These are phyloP conservation scores for Fusarium sp. DNA, from an alignment of 2,329 filamentous ascomycete species.

Conservation along the genomic window DNA sequence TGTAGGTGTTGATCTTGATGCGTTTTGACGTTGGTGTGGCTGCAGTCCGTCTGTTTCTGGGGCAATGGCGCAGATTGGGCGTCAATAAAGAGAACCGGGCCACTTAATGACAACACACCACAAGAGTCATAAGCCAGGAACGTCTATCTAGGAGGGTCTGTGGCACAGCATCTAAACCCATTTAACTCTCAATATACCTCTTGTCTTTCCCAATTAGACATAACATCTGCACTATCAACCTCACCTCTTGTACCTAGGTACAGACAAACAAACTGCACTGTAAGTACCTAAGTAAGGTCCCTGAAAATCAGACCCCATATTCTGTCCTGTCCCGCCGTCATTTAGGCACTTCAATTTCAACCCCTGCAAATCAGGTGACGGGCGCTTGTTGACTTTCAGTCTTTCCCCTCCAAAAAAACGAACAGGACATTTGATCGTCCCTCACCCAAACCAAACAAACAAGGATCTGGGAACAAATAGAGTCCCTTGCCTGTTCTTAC, in stretches of 20 bases:
- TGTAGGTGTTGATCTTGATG: slow-evolving; percentile 20
- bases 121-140: slow-evolving; percentile 3
- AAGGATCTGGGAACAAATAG: slow-evolving; percentile 36
- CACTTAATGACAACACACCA: slow-evolving; percentile 38
- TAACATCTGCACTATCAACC: neutral
- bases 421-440: slow-evolving; percentile 21
- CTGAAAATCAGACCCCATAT: slow-evolving; percentile 10
- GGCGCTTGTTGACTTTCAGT: slow-evolving; percentile 40
- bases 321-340: slow-evolving; percentile 6
- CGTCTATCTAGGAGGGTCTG: neutral
- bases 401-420: slow-evolving; percentile 36
- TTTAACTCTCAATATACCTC: slow-evolving; percentile 12
- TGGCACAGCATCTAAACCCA: slow-evolving; percentile 12
- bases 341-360: slow-evolving; percentile 14
- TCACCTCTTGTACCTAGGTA: neutral
- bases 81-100: slow-evolving; percentile 38
- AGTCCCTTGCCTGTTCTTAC: neutral
- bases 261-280: neutral
- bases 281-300: neutral
- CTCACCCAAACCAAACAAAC: slow-evolving; percentile 36
- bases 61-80: slow-evolving; percentile 43
- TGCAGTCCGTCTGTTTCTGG: slow-evolving; percentile 42
- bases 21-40: slow-evolving; percentile 13
- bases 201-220: slow-evolving; percentile 8
- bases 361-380: slow-evolving; percentile 43